Evolutionary conservation across 1,139 yeast species (phyloP), one percentile per base, ranked within the genome.

Genomic region (Diutina ranongensis): DNA sequence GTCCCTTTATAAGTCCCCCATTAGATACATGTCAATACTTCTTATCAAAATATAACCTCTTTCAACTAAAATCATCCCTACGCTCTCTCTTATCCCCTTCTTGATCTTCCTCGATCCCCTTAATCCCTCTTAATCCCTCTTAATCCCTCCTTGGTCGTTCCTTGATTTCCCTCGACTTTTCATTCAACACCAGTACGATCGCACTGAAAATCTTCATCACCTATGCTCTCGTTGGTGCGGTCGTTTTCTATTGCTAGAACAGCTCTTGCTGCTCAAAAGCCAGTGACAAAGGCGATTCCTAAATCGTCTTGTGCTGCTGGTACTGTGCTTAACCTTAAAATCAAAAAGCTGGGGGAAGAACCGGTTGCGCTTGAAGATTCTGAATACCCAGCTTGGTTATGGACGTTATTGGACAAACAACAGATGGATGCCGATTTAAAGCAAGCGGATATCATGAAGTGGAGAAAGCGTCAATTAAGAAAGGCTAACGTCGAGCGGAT

Each of bases 311-410:
- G 80, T 54, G 62, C 62, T 36, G 94, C 86, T 4, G 98, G 98
- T 7, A 86, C 97, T 0, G 72, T 75, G 13, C 71, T 92, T 52
- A 85, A 85, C 56, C 67, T 89, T 57, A 84, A 84, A 55, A 73
- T 92, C 47, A 77, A 74, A 58, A 88, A 88, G 60, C 71, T 74
- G 35, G 95, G 94, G 20, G 78, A 81, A 51, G 96, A 88, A 54
- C 92, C 95, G n/a, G 80, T 87, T 5, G 97, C 98, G 2, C 65
- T 83, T 48, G 85, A 83, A 51, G 97, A 92, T 58, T 68, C 71
- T 36, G 95, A 89, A 56, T 92, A 92, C 58, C 98, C 98, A 3
- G 86, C 74, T 45, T 92, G 97, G 97, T 73, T 92, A 49, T 92
- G 98, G 98, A 77, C 73, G n/a, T 71, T 86, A 50, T 73, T 88